Evolutionary conservation across 768 basidiomycete genomes (phyloP).

Genomic region (Sarcodon sp.): DNA sequence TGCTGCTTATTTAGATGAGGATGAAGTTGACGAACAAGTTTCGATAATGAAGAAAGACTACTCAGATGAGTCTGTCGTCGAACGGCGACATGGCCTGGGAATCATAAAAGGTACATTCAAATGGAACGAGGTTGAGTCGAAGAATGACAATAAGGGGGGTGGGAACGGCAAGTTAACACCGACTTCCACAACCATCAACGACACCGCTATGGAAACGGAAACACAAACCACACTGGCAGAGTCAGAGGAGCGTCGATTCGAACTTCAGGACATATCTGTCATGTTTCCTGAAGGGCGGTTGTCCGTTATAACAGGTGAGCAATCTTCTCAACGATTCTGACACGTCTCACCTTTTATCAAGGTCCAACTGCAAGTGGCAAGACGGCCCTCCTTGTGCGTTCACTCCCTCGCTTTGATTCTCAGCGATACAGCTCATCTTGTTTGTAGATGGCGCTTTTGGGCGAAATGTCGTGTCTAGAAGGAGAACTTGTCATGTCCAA

Average conservation of each 20-base stretch:
- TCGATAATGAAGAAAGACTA: slow-evolving; percentile 34
- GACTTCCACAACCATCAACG: not conserved
- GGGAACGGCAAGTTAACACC: slow-evolving; percentile 8
- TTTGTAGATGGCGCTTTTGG: slow-evolving; percentile 51
- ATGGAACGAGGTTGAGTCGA: slow-evolving; percentile 38
- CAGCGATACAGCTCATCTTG: not conserved
- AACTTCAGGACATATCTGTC: slow-evolving; percentile 53
- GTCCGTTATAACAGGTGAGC: slow-evolving; percentile 44
- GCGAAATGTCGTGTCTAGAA: slow-evolving; percentile 52
- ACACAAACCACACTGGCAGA: slow-evolving; percentile 3
- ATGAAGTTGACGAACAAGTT: slow-evolving; percentile 49
- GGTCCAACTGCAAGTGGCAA: slow-evolving; percentile 76
- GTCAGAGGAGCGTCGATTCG: slow-evolving; percentile 38
- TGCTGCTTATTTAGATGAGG: slow-evolving; percentile 44
- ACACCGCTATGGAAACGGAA: slow-evolving; percentile 7
- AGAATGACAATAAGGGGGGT: slow-evolving; percentile 16
- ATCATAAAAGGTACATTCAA: slow-evolving; percentile 39
- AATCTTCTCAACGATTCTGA: not conserved
- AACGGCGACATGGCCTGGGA: slow-evolving; percentile 21
- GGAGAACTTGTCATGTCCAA: slow-evolving; percentile 57
- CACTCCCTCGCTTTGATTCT: not conserved
- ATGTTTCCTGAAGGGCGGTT: slow-evolving; percentile 62
- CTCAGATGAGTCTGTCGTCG: slow-evolving; percentile 5
- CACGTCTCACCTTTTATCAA: not conserved
- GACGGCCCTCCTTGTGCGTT: slow-evolving; percentile 56